A percentile compares a stretch with the other conserved stretches of the same genome.
Conservation (phyloP, 208 protist species). For the Chromosphaera perkinsii region DNA sequence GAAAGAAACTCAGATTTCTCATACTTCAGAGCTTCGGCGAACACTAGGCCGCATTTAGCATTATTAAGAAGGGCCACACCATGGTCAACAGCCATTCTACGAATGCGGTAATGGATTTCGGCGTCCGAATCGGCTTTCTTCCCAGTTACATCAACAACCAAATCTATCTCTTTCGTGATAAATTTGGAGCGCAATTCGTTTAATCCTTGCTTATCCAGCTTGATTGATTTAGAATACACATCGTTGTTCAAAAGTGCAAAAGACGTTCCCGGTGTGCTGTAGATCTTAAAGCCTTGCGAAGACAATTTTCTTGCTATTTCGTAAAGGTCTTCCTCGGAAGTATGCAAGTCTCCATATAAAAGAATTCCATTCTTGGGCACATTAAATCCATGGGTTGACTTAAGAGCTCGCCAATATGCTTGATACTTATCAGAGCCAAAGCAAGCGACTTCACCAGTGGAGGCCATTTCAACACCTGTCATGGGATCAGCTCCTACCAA, state of each 20-base stretch:
- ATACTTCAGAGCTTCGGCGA: constrained; percentile 18
- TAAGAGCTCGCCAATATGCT: constrained; percentile 79
- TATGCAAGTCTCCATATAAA: not conserved
- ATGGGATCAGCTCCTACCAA: constrained; percentile 84
- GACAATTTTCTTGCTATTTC: not conserved
- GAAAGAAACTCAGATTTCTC: not conserved
- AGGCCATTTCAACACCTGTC: constrained; percentile 92
- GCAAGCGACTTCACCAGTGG: constrained; percentile 87
- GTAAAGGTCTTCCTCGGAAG: not conserved
- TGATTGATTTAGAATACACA: not conserved
- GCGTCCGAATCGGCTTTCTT: constrained; percentile 58
- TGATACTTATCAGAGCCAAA: constrained; percentile 78
- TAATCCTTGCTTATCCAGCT: not conserved
- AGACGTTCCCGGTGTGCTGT: not conserved
- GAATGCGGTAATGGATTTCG: constrained; percentile 69
- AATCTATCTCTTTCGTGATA: constrained; percentile 63
- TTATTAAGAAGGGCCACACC: constrained; percentile 73
- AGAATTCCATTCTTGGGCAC: constrained; percentile 3
- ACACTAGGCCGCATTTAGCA: constrained; percentile 12
- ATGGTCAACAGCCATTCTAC: constrained; percentile 77
- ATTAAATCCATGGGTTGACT: constrained; percentile 53
- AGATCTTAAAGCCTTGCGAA: constrained; percentile 11
- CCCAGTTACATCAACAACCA: constrained; percentile 70
- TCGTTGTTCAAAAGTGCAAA: not conserved
- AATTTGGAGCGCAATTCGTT: constrained; percentile 30